These are phyloP conservation scores for Microbotryum silenes-acaulis DNA, from an alignment of 1,284 basidiomycete genomes.

Conservation along the genomic window DNA sequence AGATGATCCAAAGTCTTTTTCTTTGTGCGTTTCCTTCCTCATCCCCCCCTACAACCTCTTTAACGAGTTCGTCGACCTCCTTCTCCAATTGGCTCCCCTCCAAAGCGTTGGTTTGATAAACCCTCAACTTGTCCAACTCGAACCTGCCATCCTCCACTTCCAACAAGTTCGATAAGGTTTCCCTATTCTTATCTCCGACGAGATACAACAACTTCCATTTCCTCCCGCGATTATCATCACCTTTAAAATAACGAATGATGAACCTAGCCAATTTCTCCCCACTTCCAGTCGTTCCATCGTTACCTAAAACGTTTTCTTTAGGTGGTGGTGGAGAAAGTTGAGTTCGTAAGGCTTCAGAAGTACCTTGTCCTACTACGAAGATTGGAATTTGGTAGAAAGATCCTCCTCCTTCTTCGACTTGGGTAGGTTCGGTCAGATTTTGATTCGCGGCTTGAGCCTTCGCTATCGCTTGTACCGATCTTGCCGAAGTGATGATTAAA, in stretches of 20 bases:
- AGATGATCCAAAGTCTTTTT: no score
- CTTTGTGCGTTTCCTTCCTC: accelerated
- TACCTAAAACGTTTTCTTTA: conserved; percentile 49
- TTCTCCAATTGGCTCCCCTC: no score
- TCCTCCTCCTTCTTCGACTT: not conserved
- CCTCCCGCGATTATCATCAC: no score
- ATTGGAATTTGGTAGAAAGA: conserved; percentile 48
- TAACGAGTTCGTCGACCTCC: no score
- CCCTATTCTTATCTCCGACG: conserved; percentile 71
- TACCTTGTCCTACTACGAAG: conserved; percentile 64
- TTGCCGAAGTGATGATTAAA: conserved; percentile 63
- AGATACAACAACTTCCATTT: conserved; percentile 54
- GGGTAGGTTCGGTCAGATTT: no score
- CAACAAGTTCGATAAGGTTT: conserved; percentile 55
- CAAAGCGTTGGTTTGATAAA: no score
- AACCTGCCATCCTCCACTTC: no score
- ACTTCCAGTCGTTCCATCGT: conserved; percentile 51
- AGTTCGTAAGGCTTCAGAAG: conserved; percentile 43
- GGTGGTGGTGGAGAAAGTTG: not conserved
- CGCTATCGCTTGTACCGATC: conserved; percentile 61
- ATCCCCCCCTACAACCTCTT: no score
- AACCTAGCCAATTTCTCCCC: conserved; percentile 58
- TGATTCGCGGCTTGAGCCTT: not conserved
- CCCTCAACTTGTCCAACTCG: no score
- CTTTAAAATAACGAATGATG: conserved; percentile 45